phyloP scores from a whole-genome alignment of 371 early-diverging fungal genomes.

The Mortierella sp. region DNA sequence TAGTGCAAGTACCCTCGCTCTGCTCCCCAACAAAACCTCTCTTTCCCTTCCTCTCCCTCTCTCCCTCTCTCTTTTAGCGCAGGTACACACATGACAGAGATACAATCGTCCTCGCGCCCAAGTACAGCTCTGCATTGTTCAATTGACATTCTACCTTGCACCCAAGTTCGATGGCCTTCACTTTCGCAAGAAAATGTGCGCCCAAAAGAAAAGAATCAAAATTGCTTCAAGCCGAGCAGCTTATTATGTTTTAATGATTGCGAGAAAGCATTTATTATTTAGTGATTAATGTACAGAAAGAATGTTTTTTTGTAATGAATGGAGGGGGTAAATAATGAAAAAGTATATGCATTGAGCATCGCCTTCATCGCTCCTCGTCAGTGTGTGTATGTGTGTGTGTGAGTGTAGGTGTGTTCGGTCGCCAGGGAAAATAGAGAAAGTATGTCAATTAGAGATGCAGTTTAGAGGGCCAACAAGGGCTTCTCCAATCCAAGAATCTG shows the following conservation, averaged over 20 bases:
- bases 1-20: no score
- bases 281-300: constrained; percentile 3
- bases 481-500: constrained; percentile 45
- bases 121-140: neutral
- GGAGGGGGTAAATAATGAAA: neutral
- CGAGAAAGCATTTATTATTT: constrained; percentile 13
- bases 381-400: no score
- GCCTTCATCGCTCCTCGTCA: constrained; percentile 11
- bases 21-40: neutral
- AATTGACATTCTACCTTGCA: neutral
- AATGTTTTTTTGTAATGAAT: constrained; percentile 3
- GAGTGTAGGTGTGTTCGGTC: neutral
- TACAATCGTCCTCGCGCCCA: neutral
- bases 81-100: neutral
- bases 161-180: neutral
- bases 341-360: constrained; percentile 14
- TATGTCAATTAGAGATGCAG: neutral
- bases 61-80: neutral
- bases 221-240: neutral
- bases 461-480: constrained; percentile 38
- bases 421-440: neutral
- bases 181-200: neutral
- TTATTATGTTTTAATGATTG: neutral
- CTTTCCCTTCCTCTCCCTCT: neutral
- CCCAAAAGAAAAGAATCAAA: neutral